Conservation (phyloP, 2,329 filamentous ascomycete species). For the Diaporthe sp. region DNA sequence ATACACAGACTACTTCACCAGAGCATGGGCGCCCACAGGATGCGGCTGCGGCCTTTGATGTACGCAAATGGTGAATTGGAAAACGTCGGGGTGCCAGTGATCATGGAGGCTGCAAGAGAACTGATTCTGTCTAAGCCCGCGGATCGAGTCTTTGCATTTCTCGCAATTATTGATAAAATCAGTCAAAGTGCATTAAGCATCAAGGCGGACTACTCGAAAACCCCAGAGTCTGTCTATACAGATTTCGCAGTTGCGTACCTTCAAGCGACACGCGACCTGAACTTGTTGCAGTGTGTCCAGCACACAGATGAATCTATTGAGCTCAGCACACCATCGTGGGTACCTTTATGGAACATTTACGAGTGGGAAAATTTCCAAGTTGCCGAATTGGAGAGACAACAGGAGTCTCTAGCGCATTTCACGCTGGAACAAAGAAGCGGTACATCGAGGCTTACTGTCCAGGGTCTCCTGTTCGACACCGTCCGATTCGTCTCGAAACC, state of each 20-base stretch:
- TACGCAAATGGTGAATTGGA: too few relatives aligned
- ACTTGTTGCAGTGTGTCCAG: background rate
- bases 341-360: background rate
- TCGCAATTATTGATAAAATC: background rate
- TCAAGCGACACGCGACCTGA: background rate
- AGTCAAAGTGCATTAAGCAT: background rate
- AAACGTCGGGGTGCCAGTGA: too few relatives aligned
- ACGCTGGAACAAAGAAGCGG: background rate
- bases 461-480: background rate
- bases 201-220: background rate
- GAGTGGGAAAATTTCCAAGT: rapidly evolving
- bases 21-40: background rate
- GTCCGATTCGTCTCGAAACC: background rate
- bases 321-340: background rate
- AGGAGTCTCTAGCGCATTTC: background rate
- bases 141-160: background rate
- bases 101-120: background rate
- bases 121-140: background rate
- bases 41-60: background rate
- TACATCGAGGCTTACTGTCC: background rate
- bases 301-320: background rate
- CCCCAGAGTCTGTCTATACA: background rate
- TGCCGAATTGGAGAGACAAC: background rate
- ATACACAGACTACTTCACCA: background rate
- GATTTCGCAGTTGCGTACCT: background rate